Conservation (phyloP, 805 yeast genomes). For the Kodamaea lidongshanica region DNA sequence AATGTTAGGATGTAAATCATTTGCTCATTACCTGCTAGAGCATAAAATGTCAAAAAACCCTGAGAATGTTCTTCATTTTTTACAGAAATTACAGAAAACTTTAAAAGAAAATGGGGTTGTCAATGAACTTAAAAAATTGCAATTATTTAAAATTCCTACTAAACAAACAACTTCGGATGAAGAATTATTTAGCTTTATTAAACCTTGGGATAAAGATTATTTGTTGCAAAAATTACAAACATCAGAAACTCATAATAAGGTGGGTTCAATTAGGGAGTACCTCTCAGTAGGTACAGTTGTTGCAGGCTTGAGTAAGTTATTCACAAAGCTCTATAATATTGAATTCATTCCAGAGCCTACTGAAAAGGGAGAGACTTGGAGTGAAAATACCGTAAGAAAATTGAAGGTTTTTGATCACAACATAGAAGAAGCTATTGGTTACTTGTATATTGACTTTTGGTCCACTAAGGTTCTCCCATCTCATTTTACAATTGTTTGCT, state of each 20-base stretch:
- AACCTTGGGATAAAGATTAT: conserved; percentile 91
- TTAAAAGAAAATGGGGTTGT: conserved; percentile 44
- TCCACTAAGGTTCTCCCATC: conserved; percentile 80
- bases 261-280: conserved; percentile 48
- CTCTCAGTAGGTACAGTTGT: conserved; percentile 83
- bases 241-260: conserved; percentile 1
- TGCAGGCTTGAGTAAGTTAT: conserved; percentile 71
- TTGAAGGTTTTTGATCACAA: conserved; percentile 63
- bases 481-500: conserved; percentile 92
- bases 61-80: conserved; percentile 63
- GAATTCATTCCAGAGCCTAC: conserved; percentile 61
- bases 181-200: conserved; percentile 6
- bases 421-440: conserved; percentile 55
- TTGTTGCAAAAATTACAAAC: conserved; percentile 22
- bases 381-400: conserved; percentile 67
- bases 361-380: conserved; percentile 79
- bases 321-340: conserved; percentile 69
- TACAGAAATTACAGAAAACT: conserved; percentile 51
- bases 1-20: conserved; percentile 64
- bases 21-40: conserved; percentile 71
- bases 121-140: conserved; percentile 50
- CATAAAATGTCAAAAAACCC: conserved; percentile 90
- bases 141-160: conserved; percentile 22
- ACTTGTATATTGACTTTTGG: conserved; percentile 83
- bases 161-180: background rate